Conservation (phyloP, 2,329 filamentous ascomycete species). For the Zymoseptoria brevis region DNA sequence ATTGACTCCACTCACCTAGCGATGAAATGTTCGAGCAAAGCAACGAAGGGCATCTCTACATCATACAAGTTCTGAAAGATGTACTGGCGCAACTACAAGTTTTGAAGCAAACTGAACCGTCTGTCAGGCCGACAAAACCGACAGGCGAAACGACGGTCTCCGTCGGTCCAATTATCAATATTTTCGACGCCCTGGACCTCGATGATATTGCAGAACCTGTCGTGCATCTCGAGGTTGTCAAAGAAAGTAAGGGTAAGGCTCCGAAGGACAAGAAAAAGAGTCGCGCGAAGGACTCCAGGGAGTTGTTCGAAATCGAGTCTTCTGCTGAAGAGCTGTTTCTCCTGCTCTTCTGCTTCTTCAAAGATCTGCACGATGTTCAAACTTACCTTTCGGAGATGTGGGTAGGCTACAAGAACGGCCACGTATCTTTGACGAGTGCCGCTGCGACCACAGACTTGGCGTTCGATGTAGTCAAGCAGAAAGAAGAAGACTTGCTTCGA, state of each 20-base stretch:
- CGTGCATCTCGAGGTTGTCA: background rate
- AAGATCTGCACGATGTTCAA: conserved; percentile 3
- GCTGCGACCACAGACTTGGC: conserved; percentile 3
- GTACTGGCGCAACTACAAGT: background rate
- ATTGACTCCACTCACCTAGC: background rate
- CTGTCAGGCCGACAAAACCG: background rate
- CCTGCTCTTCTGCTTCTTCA: conserved; percentile 4
- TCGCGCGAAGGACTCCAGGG: background rate
- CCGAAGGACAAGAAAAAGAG: background rate
- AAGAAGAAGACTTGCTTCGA: conserved; percentile 1
- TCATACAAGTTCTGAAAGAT: conserved; percentile 2
- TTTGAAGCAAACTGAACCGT: background rate
- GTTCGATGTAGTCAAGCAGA: conserved; percentile 2
- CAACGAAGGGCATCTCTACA: conserved; percentile 4
- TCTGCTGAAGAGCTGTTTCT: conserved; percentile 1
- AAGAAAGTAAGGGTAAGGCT: background rate
- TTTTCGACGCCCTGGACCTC: background rate
- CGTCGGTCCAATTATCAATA: background rate
- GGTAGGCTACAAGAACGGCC: background rate
- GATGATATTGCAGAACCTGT: background rate
- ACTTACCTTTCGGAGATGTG: background rate
- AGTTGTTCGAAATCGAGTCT: background rate
- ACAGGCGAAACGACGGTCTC: background rate
- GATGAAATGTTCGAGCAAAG: conserved; percentile 1
- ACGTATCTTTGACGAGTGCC: conserved; percentile 1